These are phyloP conservation scores for Globisporangium solare DNA, from an alignment of 352 stramenopile genomes.

Conservation along the genomic window DNA sequence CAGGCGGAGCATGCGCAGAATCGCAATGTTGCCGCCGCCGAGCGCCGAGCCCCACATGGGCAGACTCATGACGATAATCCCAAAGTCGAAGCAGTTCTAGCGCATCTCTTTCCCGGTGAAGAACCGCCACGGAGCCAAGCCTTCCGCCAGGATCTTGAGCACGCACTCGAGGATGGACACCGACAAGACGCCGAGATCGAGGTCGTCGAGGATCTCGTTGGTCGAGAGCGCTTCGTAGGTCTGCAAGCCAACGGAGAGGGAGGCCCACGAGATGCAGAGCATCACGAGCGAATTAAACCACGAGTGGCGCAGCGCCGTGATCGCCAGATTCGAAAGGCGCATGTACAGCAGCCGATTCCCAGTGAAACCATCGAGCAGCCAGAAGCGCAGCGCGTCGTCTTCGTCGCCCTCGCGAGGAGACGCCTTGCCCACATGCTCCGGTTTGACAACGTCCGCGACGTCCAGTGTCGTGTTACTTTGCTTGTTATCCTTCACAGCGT, in stretches of 20 bases:
- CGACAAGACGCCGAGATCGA: slow-evolving; percentile 62
- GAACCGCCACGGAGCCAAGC: slow-evolving; percentile 62
- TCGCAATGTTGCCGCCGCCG: slow-evolving; percentile 66
- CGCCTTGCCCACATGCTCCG: not conserved
- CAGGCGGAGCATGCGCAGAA: slow-evolving; percentile 82
- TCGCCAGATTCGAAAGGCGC: slow-evolving; percentile 31
- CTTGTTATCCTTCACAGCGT: not conserved
- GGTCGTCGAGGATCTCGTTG: slow-evolving; percentile 41
- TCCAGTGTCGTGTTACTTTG: not conserved
- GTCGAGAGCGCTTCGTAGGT: slow-evolving; percentile 53
- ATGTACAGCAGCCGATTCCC: slow-evolving; percentile 31
- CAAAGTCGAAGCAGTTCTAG: slow-evolving; percentile 85
- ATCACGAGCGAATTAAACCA: slow-evolving; percentile 71
- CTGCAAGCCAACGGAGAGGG: slow-evolving; percentile 74
- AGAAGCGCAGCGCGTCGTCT: slow-evolving; percentile 28
- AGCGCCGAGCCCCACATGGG: slow-evolving; percentile 60
- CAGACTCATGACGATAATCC: slow-evolving; percentile 79
- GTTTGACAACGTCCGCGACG: not conserved
- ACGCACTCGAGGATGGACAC: slow-evolving; percentile 75
- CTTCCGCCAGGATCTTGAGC: slow-evolving; percentile 80
- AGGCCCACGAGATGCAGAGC: slow-evolving; percentile 76
- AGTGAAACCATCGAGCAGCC: slow-evolving; percentile 30
- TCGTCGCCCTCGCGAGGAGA: slow-evolving; percentile 13
- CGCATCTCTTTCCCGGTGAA: slow-evolving; percentile 70
- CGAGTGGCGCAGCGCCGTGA: slow-evolving; percentile 37